phyloP scores from a whole-genome alignment of 2,329 filamentous ascomycete species.

The Fusarium nodosum region DNA sequence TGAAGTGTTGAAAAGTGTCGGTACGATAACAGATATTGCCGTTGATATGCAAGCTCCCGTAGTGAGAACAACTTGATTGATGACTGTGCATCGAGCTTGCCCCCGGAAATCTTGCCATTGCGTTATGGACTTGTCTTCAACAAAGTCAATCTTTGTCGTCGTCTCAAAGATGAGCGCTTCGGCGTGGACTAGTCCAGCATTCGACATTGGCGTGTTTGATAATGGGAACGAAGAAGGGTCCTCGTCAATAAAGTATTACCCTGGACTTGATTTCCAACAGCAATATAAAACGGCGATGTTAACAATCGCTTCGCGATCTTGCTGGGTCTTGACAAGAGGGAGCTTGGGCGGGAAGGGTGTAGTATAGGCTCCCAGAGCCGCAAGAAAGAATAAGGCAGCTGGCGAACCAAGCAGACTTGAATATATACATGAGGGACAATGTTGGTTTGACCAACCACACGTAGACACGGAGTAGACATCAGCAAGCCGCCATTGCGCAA shows the following conservation, averaged over 20 bases:
- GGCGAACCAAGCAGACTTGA: neutral
- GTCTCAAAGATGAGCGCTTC: neutral
- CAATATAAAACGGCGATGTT: neutral
- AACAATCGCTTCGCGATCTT: neutral
- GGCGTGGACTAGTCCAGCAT: accelerated
- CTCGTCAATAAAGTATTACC: neutral
- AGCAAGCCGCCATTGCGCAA: neutral
- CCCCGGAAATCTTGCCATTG: too few relatives aligned
- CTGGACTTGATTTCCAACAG: neutral
- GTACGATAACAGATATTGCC: neutral
- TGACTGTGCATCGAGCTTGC: too few relatives aligned
- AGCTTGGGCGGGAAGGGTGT: too few relatives aligned
- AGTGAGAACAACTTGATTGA: too few relatives aligned
- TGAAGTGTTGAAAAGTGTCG: neutral
- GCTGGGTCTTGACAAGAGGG: neutral
- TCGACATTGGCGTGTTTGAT: neutral
- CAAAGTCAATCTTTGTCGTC: neutral
- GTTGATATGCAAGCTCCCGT: neutral
- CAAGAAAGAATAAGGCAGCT: too few relatives aligned
- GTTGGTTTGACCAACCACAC: neutral
- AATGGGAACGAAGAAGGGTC: neutral
- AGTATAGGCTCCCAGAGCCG: neutral
- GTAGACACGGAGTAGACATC: neutral
- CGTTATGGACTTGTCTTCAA: neutral
- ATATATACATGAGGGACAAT: neutral